Evolutionary conservation across 768 basidiomycete genomes (phyloP), one percentile per base, ranked within the genome.

Genomic region (Strobilomyces confusus): DNA sequence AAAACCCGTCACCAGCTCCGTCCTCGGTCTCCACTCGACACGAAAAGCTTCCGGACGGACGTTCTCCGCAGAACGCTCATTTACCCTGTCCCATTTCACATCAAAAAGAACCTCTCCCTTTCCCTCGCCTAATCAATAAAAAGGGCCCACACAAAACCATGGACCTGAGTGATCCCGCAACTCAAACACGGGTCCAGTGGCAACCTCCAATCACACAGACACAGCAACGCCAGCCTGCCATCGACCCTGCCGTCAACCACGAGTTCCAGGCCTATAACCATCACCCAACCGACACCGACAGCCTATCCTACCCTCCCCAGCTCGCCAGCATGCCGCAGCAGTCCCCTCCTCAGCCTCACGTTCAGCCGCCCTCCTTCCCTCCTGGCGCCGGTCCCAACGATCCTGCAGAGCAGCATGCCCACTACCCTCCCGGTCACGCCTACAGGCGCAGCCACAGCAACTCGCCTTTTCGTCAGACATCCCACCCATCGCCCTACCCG

Each of bases 91-190:
- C 44, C 37, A 51, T 40, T 65, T 66, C 68, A 68, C 63, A 69
- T 69, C 68, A 68, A 63, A 68, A 68, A 61, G 63, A 70, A 69
- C 60, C 56, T 60, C 49, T 59, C 53, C 54, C 49, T 63, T 68
- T 70, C 69, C 67, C 67, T 69, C 68, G 68, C 68, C 57, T 69
- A 69, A 71, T 63, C 58, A 68, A 70, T 69, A 69, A 66, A 69
- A 68, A 65, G 60, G 59, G 58, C 67, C 57, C 55, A 59, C 63
- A 50, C 57, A 54, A 48, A 58, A 59, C 58, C 68, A 68, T 74
- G 70, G 65, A 67, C 59, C 56, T 66, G n/a, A 5, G 38, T 60
- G 69, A 73, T 61, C 64, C 70, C 25, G 57, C 64, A 59, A 60
- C 61, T 56, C 62, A 61, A 57, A 58, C 69, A 66, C 70, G 70